These are phyloP conservation scores for Backusella parvicylindrica DNA, from an alignment of 192 early-diverging fungal genomes.

Conservation along the genomic window DNA sequence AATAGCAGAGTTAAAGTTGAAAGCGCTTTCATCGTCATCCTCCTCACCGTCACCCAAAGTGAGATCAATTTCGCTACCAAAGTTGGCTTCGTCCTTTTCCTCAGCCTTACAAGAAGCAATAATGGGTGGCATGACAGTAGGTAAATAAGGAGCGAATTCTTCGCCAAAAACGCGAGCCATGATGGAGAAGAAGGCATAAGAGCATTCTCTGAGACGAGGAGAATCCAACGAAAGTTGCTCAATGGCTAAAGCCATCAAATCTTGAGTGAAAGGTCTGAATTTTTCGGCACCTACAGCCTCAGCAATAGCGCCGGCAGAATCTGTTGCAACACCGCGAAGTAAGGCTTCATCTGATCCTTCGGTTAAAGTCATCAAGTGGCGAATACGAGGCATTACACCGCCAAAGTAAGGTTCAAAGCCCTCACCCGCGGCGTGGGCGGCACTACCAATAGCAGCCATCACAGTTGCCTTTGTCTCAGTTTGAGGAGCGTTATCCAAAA, in stretches of 20 bases:
- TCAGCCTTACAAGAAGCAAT: constrained; percentile 75
- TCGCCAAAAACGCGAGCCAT: constrained; percentile 76
- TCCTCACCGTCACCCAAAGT: constrained; percentile 44
- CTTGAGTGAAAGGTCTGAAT: constrained; percentile 73
- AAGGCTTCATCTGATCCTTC: constrained; percentile 68
- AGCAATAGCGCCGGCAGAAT: constrained; percentile 81
- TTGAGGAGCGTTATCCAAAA: constrained; percentile 64
- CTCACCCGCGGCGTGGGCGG: constrained; percentile 80
- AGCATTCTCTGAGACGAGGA: constrained; percentile 76
- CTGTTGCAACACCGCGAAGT: constrained; percentile 82
- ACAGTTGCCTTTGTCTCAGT: constrained; percentile 75
- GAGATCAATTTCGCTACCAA: constrained; percentile 36
- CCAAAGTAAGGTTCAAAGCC: constrained; percentile 78
- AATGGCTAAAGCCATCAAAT: constrained; percentile 72
- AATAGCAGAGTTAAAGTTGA: constrained; percentile 72
- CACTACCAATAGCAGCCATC: constrained; percentile 83
- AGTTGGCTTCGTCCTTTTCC: constrained; percentile 51
- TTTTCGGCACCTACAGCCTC: constrained; percentile 82
- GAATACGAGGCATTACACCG: constrained; percentile 64
- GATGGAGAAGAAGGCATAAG: constrained; percentile 83
- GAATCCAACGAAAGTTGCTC: constrained; percentile 76
- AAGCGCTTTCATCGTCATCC: constrained; percentile 51
- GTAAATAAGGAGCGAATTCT: constrained; percentile 79
- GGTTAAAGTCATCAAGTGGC: constrained; percentile 66
- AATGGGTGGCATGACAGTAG: constrained; percentile 75